These are phyloP conservation scores for Chaetomium globosum DNA, from an alignment of 2,329 filamentous ascomycete species.

Conservation along the genomic window DNA sequence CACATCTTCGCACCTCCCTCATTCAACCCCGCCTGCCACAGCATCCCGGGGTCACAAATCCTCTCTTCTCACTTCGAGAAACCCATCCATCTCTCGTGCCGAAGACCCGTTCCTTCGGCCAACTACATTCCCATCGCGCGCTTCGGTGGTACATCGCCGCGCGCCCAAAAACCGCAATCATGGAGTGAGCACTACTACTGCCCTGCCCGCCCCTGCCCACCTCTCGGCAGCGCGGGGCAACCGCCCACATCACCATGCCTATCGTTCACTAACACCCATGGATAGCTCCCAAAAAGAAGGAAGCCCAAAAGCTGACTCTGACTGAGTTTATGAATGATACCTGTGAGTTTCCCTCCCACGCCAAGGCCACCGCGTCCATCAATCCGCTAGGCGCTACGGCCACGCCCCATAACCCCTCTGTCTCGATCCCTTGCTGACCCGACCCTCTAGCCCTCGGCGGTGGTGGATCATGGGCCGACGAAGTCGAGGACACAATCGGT, in stretches of 20 bases:
- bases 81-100: constrained; percentile 11
- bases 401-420: constrained; percentile 38
- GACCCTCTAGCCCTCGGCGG: constrained; percentile 41
- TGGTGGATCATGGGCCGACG: constrained; percentile 89
- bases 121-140: constrained; percentile 35
- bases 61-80: constrained; percentile 12
- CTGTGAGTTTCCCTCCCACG: constrained; percentile 63
- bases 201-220: constrained; percentile 8
- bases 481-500: constrained; percentile 91
- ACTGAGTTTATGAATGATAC: constrained; percentile 92
- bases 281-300: constrained; percentile 87
- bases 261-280: constrained; percentile 25
- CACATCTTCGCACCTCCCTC: constrained; percentile 26
- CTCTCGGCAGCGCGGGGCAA: constrained; percentile 15
- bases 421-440: constrained; percentile 29
- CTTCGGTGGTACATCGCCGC: constrained; percentile 39
- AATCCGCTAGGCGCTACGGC: constrained; percentile 24
- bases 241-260: background rate
- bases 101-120: constrained; percentile 30
- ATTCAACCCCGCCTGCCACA: constrained; percentile 24
- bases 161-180: constrained; percentile 41
- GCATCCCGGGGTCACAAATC: constrained; percentile 20
- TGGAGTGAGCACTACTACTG: constrained; percentile 40
- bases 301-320: constrained; percentile 95
- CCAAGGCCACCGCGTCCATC: constrained; percentile 32